phyloP scores from a whole-genome alignment of 202 grass and related monocot species.

The Bolboschoenoplectus hybrid region DNA sequence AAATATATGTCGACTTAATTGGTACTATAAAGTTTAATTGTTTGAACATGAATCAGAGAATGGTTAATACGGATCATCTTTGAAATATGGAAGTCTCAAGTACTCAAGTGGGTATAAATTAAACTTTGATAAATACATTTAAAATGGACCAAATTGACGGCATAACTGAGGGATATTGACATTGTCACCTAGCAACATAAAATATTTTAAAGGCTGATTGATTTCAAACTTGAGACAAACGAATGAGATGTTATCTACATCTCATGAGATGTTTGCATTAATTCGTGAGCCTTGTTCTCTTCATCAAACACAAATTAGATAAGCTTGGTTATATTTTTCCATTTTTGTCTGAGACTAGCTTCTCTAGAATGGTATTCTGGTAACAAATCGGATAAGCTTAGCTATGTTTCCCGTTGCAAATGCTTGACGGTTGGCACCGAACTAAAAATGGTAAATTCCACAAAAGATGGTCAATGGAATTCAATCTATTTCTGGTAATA shows the following conservation, averaged over 20 bases:
- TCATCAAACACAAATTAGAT: neutral
- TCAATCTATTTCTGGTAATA: neutral
- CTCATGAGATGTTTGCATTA: neutral
- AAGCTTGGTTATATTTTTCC: neutral
- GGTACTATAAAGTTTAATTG: neutral
- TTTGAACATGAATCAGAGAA: neutral
- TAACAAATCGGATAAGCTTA: constrained; percentile 12
- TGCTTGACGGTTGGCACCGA: neutral
- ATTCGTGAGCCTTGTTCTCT: neutral
- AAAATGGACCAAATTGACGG: neutral
- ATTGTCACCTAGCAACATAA: neutral
- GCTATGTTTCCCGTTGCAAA: neutral
- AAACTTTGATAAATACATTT: neutral
- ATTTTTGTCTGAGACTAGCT: neutral
- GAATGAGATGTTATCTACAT: too few relatives aligned
- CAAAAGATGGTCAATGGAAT: neutral
- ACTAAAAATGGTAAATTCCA: neutral
- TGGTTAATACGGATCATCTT: neutral
- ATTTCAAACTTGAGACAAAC: too few relatives aligned
- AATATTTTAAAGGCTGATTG: too few relatives aligned
- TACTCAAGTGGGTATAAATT: neutral
- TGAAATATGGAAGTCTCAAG: neutral
- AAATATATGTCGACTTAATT: too few relatives aligned
- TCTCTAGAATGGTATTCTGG: neutral
- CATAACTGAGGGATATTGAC: neutral